Percentiles rank a stretch among this genome's conserved stretches.
These are phyloP conservation scores for Curvularia hawaiiensis DNA, from an alignment of 2,329 filamentous ascomycete genomes.

Conservation along the genomic window DNA sequence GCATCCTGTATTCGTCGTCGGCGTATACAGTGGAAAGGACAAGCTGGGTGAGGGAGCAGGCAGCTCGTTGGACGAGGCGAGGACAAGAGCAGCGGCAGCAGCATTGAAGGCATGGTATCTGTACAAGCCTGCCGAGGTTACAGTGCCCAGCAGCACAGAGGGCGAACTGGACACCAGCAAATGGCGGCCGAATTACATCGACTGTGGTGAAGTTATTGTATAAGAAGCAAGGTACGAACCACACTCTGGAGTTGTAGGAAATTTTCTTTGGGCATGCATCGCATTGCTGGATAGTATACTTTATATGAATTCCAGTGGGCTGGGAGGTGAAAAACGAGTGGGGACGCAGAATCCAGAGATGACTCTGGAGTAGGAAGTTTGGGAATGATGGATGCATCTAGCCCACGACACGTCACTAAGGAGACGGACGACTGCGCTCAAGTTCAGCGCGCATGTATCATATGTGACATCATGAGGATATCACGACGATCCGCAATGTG, in stretches of 20 bases:
- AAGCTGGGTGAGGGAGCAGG: slow-evolving; percentile 92
- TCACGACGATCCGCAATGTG: slow-evolving; percentile 16
- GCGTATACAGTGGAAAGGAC: slow-evolving; percentile 88
- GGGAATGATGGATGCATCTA: slow-evolving; percentile 5
- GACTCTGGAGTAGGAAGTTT: slow-evolving; percentile 1
- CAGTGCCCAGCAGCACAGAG: slow-evolving; percentile 57
- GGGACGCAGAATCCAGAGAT: background rate
- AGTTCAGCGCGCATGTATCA: slow-evolving; percentile 22
- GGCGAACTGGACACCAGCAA: slow-evolving; percentile 42
- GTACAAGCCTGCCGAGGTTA: slow-evolving; percentile 73
- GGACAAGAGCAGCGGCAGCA: slow-evolving; percentile 79
- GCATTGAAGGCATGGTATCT: slow-evolving; percentile 95
- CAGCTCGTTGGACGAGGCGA: slow-evolving; percentile 75
- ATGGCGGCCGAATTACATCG: slow-evolving; percentile 63
- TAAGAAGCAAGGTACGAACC: slow-evolving; percentile 29
- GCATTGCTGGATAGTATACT: slow-evolving; percentile 18
- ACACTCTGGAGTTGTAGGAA: slow-evolving; percentile 27
- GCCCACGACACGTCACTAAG: slow-evolving; percentile 1
- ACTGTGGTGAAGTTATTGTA: slow-evolving; percentile 62
- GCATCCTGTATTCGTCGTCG: slow-evolving; percentile 90
- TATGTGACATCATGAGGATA: slow-evolving; percentile 27
- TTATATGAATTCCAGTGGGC: slow-evolving; percentile 20
- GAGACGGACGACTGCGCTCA: slow-evolving; percentile 5
- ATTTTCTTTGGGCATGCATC: slow-evolving; percentile 12
- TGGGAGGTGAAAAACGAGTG: background rate